A percentile compares a stretch with the other conserved stretches of the same genome.
These are phyloP conservation scores for Tylopilus felleus DNA, from an alignment of 768 basidiomycete genomes.

Conservation along the genomic window DNA sequence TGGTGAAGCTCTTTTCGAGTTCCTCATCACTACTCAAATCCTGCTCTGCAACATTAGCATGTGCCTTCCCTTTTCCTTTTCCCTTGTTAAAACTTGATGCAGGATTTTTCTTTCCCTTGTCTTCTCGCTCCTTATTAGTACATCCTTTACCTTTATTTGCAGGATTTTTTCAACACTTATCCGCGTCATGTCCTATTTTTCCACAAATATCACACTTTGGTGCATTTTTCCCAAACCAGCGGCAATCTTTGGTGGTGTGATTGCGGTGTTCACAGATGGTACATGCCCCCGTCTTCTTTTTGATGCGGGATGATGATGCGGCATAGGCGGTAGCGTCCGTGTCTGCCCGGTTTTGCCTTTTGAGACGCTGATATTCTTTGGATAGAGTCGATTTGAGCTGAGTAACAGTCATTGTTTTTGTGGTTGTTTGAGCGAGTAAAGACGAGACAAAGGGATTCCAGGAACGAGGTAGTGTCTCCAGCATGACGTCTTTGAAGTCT, in stretches of 20 bases:
- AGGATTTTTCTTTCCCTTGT: not conserved
- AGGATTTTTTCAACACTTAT: not conserved
- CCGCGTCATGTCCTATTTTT: not conserved
- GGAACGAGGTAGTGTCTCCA: not conserved
- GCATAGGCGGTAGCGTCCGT: not conserved
- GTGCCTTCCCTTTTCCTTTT: not conserved
- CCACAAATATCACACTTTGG: not conserved
- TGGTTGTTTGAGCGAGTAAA: not conserved
- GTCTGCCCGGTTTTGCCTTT: not conserved
- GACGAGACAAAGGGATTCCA: not conserved
- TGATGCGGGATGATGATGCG: not conserved
- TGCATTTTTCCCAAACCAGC: not conserved
- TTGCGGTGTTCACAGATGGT: not conserved
- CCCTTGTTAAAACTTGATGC: too few species aligned
- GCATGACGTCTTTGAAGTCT: not conserved
- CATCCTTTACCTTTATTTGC: not conserved
- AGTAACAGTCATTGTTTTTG: not conserved
- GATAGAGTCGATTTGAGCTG: not conserved
- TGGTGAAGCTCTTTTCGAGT: not conserved
- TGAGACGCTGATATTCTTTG: not conserved
- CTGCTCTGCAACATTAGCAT: not conserved
- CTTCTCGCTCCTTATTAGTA: not conserved
- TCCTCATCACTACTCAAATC: not conserved
- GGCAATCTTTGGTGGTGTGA: not conserved
- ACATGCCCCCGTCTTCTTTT: not conserved